phyloP scores from a whole-genome alignment of 495 filamentous ascomycete species.

The Podospora pseudopauciseta region DNA sequence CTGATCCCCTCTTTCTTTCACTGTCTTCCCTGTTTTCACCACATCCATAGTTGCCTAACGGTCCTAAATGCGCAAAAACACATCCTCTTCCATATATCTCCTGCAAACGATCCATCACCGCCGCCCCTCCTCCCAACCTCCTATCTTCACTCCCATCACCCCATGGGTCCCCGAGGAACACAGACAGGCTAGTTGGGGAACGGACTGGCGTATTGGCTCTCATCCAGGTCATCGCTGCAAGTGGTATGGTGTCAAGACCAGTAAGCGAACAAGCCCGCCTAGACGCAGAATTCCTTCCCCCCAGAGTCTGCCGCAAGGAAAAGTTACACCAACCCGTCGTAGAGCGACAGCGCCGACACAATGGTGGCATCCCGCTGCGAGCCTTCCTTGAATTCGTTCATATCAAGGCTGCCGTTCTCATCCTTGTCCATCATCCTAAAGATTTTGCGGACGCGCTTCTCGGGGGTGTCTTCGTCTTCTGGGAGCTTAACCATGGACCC shows the following conservation, averaged over 20 bases:
- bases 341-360: constrained; percentile 91
- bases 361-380: constrained; percentile 99
- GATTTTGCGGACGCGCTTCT: constrained; percentile 97
- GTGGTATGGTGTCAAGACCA: neutral
- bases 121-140: too few relatives aligned
- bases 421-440: constrained; percentile 99
- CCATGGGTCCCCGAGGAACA: neutral
- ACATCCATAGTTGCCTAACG: neutral
- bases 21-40: neutral
- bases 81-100: neutral
- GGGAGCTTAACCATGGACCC: constrained; percentile 99
- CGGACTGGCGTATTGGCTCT: neutral
- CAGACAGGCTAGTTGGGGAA: neutral
- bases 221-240: neutral
- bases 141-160: neutral
- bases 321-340: constrained; percentile 81
- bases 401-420: constrained; percentile 88
- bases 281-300: neutral
- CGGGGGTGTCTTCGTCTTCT: constrained; percentile 96
- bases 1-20: neutral
- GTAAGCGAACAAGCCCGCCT: neutral
- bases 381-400: constrained; percentile 98
- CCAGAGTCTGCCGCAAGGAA: neutral
- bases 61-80: neutral
- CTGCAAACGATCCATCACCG: neutral